Evolutionary conservation across 2,329 filamentous ascomycete species (phyloP), one percentile per base, ranked within the genome.

Genomic region (Trichoderma oligosporum): DNA sequence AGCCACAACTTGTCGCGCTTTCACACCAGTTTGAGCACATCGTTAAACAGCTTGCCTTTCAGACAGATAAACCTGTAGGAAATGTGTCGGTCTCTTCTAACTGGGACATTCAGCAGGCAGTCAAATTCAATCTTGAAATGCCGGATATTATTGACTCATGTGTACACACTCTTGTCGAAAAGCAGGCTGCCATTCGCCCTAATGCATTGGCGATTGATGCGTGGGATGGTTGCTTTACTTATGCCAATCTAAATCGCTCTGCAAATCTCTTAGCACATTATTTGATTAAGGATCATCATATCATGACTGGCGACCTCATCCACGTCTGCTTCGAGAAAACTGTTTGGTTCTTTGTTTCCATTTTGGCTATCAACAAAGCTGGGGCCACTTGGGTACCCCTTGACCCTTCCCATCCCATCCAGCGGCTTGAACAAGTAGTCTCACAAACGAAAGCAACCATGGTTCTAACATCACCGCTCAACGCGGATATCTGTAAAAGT

Each of bases 341-440:
- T 3, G 49, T 33, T 9, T 49, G 42, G 42, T 31, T 22, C 4
- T 7, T 56, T 18, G 25, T 56, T 18, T 36, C 42, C 3, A 33
- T 56, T 8, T 1, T 56, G 5, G 54, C 54, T 7, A 56, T 56
- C 3, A 49, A 41, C 12, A 56, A 56, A 27, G 44, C 54, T 14
- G 54, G 54, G 12, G 54, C 42, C 20, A 22, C 27, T 18, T 56
- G 45, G 42, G 16, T 49, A 0, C 54, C 54, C 2, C 54, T 56
- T 25, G 54, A 56, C 6, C 54, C 54, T 4, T 42, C 49, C 0
- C 49, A 53, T 33, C 49, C 49, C 1, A 5, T 22, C 5, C 49
- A 53, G 9, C 18, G 49, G 25, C 49, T 42, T 18, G 36, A 16
- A 4, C 38, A 53, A 4, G 33, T 53, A 16, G 38, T 53, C 4